A percentile compares a stretch with the other conserved stretches of the same genome.
Conservation (phyloP, 1,139 yeast genomes). For the Citeromyces hawaiiensis region DNA sequence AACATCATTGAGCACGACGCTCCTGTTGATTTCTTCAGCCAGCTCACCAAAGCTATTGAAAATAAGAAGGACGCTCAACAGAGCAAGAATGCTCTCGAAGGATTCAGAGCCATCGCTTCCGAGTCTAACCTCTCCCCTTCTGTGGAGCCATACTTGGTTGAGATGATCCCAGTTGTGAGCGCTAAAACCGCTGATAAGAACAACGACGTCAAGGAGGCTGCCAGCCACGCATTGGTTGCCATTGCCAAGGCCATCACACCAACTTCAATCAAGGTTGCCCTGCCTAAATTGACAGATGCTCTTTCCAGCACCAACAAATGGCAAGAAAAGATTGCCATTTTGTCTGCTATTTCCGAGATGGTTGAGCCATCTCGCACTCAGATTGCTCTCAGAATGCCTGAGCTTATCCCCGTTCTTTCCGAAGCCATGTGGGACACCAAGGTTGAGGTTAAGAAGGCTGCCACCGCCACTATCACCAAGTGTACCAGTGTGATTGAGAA, state of each 20-base stretch:
- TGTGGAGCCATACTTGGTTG: conserved; percentile 90
- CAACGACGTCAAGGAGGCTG: conserved; percentile 57
- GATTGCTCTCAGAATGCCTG: conserved; percentile 98
- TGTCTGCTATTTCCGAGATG: conserved; percentile 71
- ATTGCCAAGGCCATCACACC: conserved; percentile 81
- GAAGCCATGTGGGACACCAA: conserved; percentile 99
- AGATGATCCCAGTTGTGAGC: conserved; percentile 55
- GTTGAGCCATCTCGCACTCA: conserved; percentile 94
- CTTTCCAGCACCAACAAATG: conserved; percentile 77
- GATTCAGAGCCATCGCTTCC: conserved; percentile 76
- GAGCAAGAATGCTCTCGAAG: conserved; percentile 63
- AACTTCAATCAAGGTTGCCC: conserved; percentile 78
- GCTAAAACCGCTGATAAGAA: conserved; percentile 86
- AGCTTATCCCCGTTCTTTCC: conserved; percentile 93
- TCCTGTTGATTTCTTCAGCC: conserved; percentile 76
- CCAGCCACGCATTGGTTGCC: conserved; percentile 61
- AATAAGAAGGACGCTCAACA: conserved; percentile 62
- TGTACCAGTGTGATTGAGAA: conserved; percentile 96
- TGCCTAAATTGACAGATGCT: conserved; percentile 67
- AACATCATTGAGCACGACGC: conserved; percentile 98
- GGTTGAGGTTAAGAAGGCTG: conserved; percentile 94
- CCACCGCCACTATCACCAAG: conserved; percentile 89
- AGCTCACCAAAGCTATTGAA: conserved; percentile 63
- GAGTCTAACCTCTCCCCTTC: conserved; percentile 73
- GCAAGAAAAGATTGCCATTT: conserved; percentile 94